Evolutionary conservation across 257 asterid genomes (phyloP).

Genomic region (Solanum rostratum): DNA sequence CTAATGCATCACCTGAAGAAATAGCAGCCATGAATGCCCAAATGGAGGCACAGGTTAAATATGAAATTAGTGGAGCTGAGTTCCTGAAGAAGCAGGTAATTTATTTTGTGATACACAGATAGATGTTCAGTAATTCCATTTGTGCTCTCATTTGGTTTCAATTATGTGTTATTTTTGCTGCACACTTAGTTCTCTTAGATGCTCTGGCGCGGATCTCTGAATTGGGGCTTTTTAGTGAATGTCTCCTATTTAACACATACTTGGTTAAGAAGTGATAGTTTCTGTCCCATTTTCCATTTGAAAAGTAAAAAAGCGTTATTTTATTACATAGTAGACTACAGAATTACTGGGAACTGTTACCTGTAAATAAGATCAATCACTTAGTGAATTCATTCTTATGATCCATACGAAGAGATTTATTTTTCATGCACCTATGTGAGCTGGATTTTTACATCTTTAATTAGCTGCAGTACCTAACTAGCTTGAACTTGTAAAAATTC

Average conservation of each 20-base stretch:
- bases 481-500: neutral
- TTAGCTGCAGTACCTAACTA: neutral
- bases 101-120: neutral
- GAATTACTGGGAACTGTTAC: neutral
- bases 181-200: neutral
- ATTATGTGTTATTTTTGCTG: neutral
- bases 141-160: neutral
- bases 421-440: neutral
- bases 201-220: neutral
- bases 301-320: neutral
- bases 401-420: neutral
- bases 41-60: slow-evolving; percentile 72
- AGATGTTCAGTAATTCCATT: neutral
- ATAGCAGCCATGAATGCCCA: slow-evolving; percentile 68
- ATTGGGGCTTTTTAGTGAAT: neutral
- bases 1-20: slow-evolving; percentile 90
- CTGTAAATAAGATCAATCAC: neutral
- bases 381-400: neutral
- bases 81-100: slow-evolving; percentile 87
- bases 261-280: neutral
- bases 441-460: neutral
- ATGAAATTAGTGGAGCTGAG: slow-evolving; percentile 72
- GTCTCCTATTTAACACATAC: neutral
- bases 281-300: neutral
- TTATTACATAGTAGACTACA: neutral